Conservation (phyloP, 306 rosid genomes). For the Quercus cerris region DNA sequence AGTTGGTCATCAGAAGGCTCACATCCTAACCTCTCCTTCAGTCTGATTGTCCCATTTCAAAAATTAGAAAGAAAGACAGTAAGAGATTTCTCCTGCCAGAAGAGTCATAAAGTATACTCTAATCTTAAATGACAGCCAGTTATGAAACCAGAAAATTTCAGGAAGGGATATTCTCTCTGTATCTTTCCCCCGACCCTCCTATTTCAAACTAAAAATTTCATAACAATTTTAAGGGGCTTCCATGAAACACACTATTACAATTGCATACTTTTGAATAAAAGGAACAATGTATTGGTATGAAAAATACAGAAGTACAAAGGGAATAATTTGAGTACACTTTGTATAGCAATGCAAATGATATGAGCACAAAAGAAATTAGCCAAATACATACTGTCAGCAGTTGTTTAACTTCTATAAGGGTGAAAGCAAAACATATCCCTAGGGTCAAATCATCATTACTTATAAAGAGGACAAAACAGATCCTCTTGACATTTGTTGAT, state of each 20-base stretch:
- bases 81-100: neutral
- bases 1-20: constrained; percentile 89
- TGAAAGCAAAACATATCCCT: neutral
- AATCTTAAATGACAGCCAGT: neutral
- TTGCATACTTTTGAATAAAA: neutral
- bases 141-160: neutral
- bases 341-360: neutral
- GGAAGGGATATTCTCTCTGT: neutral
- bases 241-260: neutral
- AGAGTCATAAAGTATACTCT: neutral
- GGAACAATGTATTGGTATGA: neutral
- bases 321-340: neutral
- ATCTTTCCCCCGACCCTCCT: neutral
- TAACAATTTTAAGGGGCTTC: neutral
- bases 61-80: neutral
- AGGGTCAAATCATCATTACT: neutral
- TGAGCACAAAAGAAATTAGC: neutral
- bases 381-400: neutral
- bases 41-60: constrained; percentile 39
- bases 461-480: neutral
- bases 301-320: neutral
- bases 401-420: neutral
- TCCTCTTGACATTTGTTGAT: neutral
- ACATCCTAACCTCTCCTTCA: constrained; percentile 76
- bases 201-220: neutral